These are phyloP conservation scores for Cercis canadensis DNA, from an alignment of 306 rosid species.

Conservation along the genomic window DNA sequence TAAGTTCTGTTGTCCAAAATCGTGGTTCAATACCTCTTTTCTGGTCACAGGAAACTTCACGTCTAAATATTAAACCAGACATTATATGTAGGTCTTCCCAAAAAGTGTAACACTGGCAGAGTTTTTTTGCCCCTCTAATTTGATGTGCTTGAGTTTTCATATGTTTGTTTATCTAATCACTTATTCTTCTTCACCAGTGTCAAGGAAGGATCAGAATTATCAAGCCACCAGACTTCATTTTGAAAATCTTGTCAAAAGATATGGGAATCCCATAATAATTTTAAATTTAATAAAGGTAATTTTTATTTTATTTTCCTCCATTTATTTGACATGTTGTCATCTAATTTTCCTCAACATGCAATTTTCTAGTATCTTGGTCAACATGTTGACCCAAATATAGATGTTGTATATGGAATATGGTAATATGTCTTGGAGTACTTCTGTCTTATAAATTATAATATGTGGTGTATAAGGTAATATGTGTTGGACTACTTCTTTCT, in stretches of 20 bases:
- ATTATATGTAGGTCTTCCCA: slow-evolving; percentile 65
- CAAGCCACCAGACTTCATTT: slow-evolving; percentile 93
- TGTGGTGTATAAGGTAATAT: too few relatives aligned
- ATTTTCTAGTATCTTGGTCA: slow-evolving; percentile 16
- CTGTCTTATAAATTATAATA: too few relatives aligned
- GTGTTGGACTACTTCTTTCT: slow-evolving; percentile 22
- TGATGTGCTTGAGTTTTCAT: slow-evolving; percentile 6
- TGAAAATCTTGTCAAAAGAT: slow-evolving; percentile 86
- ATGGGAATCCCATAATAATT: slow-evolving; percentile 93
- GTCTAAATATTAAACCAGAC: slow-evolving; percentile 83
- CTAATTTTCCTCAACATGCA: background rate
- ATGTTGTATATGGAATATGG: slow-evolving; percentile 11
- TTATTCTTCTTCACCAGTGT: slow-evolving; percentile 59
- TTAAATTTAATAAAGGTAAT: slow-evolving; percentile 93
- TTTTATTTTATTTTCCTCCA: background rate
- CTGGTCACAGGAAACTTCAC: slow-evolving; percentile 99
- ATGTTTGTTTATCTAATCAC: slow-evolving; percentile 32
- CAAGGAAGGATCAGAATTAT: slow-evolving; percentile 77
- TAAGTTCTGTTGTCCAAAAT: slow-evolving; percentile 90
- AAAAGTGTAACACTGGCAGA: slow-evolving; percentile 11
- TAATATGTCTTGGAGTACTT: background rate
- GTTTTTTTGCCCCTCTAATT: slow-evolving; percentile 21
- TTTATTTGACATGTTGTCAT: background rate
- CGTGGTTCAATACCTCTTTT: slow-evolving; percentile 98
- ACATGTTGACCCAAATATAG: slow-evolving; percentile 3